Evolutionary conservation across 1,284 basidiomycete species (phyloP).

Genomic region (Apiotrichum akiyoshidainum): DNA sequence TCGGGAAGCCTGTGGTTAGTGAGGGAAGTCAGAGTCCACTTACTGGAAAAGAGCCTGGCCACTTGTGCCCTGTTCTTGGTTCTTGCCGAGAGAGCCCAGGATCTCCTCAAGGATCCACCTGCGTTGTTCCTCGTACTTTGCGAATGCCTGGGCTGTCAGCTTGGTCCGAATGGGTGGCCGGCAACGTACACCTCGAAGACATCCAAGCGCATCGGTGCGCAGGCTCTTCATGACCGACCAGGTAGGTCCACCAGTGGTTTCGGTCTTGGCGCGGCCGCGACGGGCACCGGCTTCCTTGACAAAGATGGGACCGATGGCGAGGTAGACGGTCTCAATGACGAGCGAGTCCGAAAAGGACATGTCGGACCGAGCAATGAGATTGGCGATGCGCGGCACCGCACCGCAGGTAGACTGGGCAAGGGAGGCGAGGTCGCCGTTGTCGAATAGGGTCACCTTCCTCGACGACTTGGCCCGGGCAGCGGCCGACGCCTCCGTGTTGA

Average conservation of each 20-base stretch:
- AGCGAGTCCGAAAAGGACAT: slow-evolving; percentile 77
- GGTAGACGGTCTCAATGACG: slow-evolving; percentile 85
- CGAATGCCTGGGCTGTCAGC: slow-evolving; percentile 65
- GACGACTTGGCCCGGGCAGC: slow-evolving; percentile 29
- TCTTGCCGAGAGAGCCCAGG: slow-evolving; percentile 77
- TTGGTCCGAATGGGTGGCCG: slow-evolving; percentile 1
- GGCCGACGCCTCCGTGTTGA: slow-evolving; percentile 52
- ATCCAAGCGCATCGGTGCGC: slow-evolving; percentile 71
- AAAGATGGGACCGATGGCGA: slow-evolving; percentile 89
- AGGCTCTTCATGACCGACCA: slow-evolving; percentile 66
- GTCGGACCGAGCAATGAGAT: slow-evolving; percentile 52
- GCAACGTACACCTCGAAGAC: slow-evolving; percentile 72
- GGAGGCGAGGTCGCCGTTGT: slow-evolving; percentile 57
- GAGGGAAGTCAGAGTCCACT: slow-evolving; percentile 26
- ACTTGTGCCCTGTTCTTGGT: slow-evolving; percentile 82
- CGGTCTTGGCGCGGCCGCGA: slow-evolving; percentile 55
- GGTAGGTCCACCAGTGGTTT: slow-evolving; percentile 56
- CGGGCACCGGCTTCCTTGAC: slow-evolving; percentile 60
- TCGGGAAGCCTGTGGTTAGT: slow-evolving; percentile 46
- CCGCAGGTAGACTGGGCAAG: slow-evolving; percentile 63
- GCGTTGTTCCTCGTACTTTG: slow-evolving; percentile 80
- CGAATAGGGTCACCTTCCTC: slow-evolving; percentile 31
- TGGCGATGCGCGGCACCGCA: slow-evolving; percentile 45
- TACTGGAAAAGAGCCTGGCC: slow-evolving; percentile 75
- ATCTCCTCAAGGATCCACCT: slow-evolving; percentile 97